Evolutionary conservation across 2,329 filamentous ascomycete species (phyloP).

Genomic region (Claviceps capensis): DNA sequence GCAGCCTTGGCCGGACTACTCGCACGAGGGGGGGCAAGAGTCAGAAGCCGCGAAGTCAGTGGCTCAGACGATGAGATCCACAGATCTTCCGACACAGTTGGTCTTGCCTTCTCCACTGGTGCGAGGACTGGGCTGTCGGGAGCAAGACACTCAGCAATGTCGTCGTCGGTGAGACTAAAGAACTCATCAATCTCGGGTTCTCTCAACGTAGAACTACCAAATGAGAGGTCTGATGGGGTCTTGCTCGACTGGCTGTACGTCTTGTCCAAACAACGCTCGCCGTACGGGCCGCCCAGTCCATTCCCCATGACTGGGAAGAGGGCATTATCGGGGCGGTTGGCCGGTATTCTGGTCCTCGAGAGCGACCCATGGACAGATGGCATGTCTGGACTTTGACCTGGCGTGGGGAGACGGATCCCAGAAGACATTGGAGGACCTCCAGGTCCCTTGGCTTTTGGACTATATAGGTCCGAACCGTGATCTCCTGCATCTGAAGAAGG

Average conservation of each 20-base stretch:
- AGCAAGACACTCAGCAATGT: slow-evolving; percentile 34
- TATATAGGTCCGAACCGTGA: slow-evolving; percentile 3
- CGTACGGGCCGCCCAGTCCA: slow-evolving; percentile 14
- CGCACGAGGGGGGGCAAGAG: slow-evolving; percentile 30
- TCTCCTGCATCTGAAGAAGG: slow-evolving; percentile 19
- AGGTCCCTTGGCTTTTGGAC: slow-evolving; percentile 8
- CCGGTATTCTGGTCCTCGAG: slow-evolving; percentile 12
- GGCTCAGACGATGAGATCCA: slow-evolving; percentile 12
- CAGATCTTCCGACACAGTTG: slow-evolving; percentile 10
- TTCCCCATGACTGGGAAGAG: slow-evolving; percentile 14
- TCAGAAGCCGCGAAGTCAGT: slow-evolving; percentile 22
- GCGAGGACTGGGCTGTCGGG: slow-evolving; percentile 10
- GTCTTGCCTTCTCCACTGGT: slow-evolving; percentile 2
- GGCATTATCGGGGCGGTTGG: slow-evolving; percentile 15
- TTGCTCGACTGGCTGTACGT: slow-evolving; percentile 18
- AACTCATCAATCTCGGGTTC: slow-evolving; percentile 43
- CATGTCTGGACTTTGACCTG: slow-evolving; percentile 19
- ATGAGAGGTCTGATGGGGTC: slow-evolving; percentile 16
- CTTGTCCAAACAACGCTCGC: slow-evolving; percentile 13
- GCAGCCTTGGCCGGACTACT: slow-evolving; percentile 31
- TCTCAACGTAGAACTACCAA: slow-evolving; percentile 25
- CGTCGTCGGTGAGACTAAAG: slow-evolving; percentile 40
- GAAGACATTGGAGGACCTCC: slow-evolving; percentile 4
- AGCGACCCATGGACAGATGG: slow-evolving; percentile 12
- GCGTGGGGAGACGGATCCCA: slow-evolving; percentile 15